Evolutionary conservation across 371 early-diverging fungal genomes (phyloP).

Genomic region (Mucor mucedo): DNA sequence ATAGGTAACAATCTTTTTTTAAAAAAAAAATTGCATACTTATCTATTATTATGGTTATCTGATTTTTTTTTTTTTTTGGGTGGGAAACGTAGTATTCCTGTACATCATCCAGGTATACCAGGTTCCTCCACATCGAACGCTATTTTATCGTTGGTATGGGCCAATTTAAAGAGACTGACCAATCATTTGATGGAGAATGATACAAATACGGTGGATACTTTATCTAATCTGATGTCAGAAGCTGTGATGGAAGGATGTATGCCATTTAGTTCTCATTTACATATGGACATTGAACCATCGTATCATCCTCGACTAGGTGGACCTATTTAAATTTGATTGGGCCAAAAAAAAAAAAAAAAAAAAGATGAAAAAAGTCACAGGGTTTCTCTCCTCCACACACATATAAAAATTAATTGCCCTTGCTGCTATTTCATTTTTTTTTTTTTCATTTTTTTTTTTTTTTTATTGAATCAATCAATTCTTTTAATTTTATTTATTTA

Average conservation of each 20-base stretch:
- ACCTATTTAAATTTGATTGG: no score
- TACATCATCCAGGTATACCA: conserved; percentile 49
- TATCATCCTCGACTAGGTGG: neutral
- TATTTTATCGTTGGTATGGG: conserved; percentile 46
- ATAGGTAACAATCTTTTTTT: conserved; percentile 41
- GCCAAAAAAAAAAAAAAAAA: no score
- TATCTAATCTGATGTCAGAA: conserved; percentile 45
- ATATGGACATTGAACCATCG: conserved; percentile 46
- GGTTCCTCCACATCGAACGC: conserved; percentile 42
- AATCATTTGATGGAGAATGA: conserved; percentile 51
- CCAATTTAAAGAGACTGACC: conserved; percentile 43
- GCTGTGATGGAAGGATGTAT: conserved; percentile 51
- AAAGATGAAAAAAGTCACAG: no score
- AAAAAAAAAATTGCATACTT: neutral
- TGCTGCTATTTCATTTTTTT: no score
- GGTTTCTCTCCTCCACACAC: no score
- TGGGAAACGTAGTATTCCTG: conserved; percentile 40
- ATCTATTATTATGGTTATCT: no score
- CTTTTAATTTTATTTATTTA: no score
- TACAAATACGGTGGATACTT: conserved; percentile 46
- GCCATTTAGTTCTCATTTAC: conserved; percentile 50
- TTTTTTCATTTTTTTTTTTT: no score
- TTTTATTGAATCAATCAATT: no score
- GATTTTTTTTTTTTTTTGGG: neutral
- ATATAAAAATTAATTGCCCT: no score